phyloP scores from a whole-genome alignment of 192 early-diverging fungal genomes.

The Podila verticillata region DNA sequence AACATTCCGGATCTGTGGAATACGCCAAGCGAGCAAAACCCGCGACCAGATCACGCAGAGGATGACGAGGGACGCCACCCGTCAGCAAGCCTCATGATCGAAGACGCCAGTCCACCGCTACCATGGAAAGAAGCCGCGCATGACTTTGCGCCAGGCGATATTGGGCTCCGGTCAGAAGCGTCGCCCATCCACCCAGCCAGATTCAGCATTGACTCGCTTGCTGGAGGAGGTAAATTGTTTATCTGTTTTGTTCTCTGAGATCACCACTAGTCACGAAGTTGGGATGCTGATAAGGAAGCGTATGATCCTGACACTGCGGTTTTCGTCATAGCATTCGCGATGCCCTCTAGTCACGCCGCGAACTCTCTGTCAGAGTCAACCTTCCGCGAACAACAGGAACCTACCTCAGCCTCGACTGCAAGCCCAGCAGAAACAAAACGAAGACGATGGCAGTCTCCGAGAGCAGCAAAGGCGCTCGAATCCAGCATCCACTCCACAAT shows the following conservation, averaged over 20 bases:
- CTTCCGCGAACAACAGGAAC: neutral
- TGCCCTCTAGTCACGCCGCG: slow-evolving; percentile 13
- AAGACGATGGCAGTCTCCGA: slow-evolving; percentile 7
- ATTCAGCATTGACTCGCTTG: slow-evolving; percentile 35
- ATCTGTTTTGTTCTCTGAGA: no score
- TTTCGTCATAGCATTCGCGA: slow-evolving; percentile 22
- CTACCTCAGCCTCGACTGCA: neutral
- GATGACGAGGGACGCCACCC: neutral
- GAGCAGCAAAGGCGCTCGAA: neutral
- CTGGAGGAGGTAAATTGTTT: slow-evolving; percentile 27
- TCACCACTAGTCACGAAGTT: neutral
- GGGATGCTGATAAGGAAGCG: no score
- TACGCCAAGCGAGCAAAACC: neutral
- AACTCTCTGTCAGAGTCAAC: slow-evolving; percentile 9
- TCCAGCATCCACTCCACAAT: neutral
- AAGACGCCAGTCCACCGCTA: slow-evolving; percentile 30
- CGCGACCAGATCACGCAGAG: neutral
- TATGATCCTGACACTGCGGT: neutral
- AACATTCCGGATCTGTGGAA: slow-evolving; percentile 19
- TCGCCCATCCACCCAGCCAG: slow-evolving; percentile 17
- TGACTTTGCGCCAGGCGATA: neutral
- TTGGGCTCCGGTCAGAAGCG: neutral
- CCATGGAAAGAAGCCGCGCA: slow-evolving; percentile 27
- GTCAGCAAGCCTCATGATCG: slow-evolving; percentile 18
- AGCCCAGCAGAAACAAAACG: neutral